Evolutionary conservation across 139 green algal genomes (phyloP), one percentile per base, ranked within the genome.

Genomic region (Haematococcus sp.): DNA sequence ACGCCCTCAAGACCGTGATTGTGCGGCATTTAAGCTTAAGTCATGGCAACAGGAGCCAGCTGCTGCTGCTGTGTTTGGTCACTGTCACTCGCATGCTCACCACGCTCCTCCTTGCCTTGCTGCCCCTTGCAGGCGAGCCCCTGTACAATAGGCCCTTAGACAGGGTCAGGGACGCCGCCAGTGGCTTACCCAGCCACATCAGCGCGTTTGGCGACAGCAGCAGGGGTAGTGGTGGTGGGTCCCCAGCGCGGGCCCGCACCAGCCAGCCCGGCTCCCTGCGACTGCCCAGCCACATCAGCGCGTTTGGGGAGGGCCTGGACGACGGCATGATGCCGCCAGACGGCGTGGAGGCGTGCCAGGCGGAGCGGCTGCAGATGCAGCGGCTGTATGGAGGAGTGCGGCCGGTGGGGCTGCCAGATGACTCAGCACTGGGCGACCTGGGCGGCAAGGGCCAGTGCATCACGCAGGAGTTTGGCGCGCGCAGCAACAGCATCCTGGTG

Each of bases 241-340:
- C 70, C 15, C 22, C 32, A 0, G 69, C 2, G 0, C 54, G 13
- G 33, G 52, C 52, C 2, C 32, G 56, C 70, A 28, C 27, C 7
- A 19, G 59, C 70, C n/a, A 75, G 20, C 11, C 13, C 1, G 71
- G 60, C 43, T 33, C 25, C 16, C 4, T 70, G 30, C 32, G 69
- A 34, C 81, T 93, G 65, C 88, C 88, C 16, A 84, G 74, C 63
- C 83, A 90, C 76, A 91, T 93, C 65, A 86, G 76, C 11, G 78
- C 74, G 0, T 93, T 93, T 84, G 88, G 88, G 0, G 84, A 90
- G 43, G 76, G 71, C 28, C 67, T 63, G 54, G 74, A 79, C 32
- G 32, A 74, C 40, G 40, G 40, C 40, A 49, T n/a, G n/a, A n/a
- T 49, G 40, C 40, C 40, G 40, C 40, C 52, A 70, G 64, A 49